Evolutionary conservation across 1,284 basidiomycete species (phyloP).

Genomic region (Boletellus sp.): DNA sequence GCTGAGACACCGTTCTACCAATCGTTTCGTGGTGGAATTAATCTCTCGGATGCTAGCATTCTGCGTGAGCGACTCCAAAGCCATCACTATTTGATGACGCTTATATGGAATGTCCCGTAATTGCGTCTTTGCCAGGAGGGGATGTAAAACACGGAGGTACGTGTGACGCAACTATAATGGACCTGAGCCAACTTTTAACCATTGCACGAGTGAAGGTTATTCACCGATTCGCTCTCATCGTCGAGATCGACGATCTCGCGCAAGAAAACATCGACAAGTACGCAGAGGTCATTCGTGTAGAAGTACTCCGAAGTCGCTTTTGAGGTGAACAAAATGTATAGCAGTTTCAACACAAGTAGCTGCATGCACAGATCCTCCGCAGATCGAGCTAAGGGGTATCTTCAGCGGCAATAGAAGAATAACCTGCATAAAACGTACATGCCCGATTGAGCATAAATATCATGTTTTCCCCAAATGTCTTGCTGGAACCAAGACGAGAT

Average conservation of each 20-base stretch:
- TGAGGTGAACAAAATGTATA: constrained; percentile 94
- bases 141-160: constrained; percentile 93
- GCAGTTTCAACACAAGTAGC: constrained; percentile 88
- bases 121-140: constrained; percentile 93
- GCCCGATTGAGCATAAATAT: constrained; percentile 99
- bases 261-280: constrained; percentile 95
- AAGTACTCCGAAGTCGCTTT: constrained; percentile 94
- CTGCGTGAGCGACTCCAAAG: constrained; percentile 77
- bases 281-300: constrained; percentile 96
- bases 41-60: constrained; percentile 79
- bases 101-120: constrained; percentile 86
- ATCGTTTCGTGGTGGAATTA: constrained; percentile 80
- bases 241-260: constrained; percentile 89
- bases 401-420: constrained; percentile 3
- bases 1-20: constrained; percentile 88
- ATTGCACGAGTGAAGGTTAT: constrained; percentile 30
- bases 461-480: constrained; percentile 97
- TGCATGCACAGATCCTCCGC: constrained; percentile 94
- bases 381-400: constrained; percentile 57
- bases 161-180: constrained; percentile 83
- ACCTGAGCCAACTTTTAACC: constrained; percentile 1
- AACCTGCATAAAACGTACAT: constrained; percentile 47
- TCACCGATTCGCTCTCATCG: constrained; percentile 88
- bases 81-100: constrained; percentile 80
- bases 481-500: constrained; percentile 77